Base-by-base conservation (phyloP, 1,284 basidiomycete species). In the Stygiomarasmius scandens region DNA sequence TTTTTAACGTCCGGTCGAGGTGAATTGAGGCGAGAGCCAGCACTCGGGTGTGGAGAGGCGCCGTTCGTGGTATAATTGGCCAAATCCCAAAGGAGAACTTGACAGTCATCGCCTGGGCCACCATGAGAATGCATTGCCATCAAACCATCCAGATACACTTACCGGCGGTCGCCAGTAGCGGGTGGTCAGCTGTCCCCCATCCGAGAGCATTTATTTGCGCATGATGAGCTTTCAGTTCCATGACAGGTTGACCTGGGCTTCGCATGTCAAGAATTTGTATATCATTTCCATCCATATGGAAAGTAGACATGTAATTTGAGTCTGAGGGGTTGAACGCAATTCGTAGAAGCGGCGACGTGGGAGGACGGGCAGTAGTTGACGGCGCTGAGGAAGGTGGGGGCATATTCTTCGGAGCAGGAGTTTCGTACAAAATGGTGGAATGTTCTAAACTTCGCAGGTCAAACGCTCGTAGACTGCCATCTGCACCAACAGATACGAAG, bases 391-490 rank as follows among this genome's bases (percentile, higher is more conserved):
- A 72, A 3, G 83, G 82, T 16, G 82, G 80, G 1, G 83, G 80
- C 2, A 82, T 75, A 64, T 84, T 84, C 71, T 90, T 90, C 1
- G 90, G 87, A 10, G 86, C 81, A 1, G 93, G 89, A 0, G 95
- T 95, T 77, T 99, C 97, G 73, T 98, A 99, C 47, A 99, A 82
- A 66, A 99, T 99, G 2, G 97, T 99, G 8, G 95, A 98, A 74
- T 99, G 97, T 71, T 99, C 97, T 47, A 99, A 82, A 64, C 92
- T 93, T 38, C 97, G 89, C 56, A 99, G 77, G 73, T 99, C 97
- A 70, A 99, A 99, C 8, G 97, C 96, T 49, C 97, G 92, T 36
- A 99, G 79, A 58, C 91, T 95, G 11, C 97, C 97, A 70, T 99
- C 97, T 12, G 96, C 97, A 23, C 97, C 97, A 20, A 99, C 97